Conservation (phyloP, 2,329 filamentous ascomycete genomes). For the Penicillium sp. region DNA sequence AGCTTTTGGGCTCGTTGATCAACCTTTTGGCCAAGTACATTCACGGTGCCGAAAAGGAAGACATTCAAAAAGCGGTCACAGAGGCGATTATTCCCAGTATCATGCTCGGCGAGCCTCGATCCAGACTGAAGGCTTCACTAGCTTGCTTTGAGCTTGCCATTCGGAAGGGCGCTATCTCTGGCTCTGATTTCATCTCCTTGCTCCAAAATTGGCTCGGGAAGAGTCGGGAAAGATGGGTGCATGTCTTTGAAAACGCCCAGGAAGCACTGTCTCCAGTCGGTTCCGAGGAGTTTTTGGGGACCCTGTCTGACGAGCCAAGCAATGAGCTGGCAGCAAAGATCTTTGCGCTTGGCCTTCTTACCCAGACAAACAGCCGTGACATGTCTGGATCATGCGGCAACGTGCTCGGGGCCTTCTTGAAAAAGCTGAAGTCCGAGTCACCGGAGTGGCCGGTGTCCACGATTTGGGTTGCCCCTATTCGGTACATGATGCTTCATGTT, state of each 20-base stretch:
- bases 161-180: conserved; percentile 39
- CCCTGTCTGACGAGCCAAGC: conserved; percentile 6
- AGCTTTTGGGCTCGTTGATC: conserved; percentile 45
- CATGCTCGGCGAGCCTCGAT: conserved; percentile 41
- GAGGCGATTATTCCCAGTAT: conserved; percentile 38
- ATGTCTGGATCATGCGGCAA: conserved; percentile 32
- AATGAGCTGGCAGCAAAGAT: conserved; percentile 31
- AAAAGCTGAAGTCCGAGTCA: conserved; percentile 27
- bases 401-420: conserved; percentile 31
- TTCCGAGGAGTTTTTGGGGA: conserved; percentile 12
- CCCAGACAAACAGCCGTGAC: conserved; percentile 33
- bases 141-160: conserved; percentile 40
- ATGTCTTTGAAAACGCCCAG: conserved; percentile 36
- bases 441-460: conserved; percentile 19
- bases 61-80: conserved; percentile 28
- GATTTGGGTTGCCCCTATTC: conserved; percentile 41
- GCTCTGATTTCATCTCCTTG: conserved; percentile 33
- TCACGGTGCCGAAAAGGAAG: conserved; percentile 18
- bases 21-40: conserved; percentile 35
- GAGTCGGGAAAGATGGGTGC: conserved; percentile 34
- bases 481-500: conserved; percentile 39
- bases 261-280: conserved; percentile 31
- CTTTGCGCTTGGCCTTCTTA: conserved; percentile 35
- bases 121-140: conserved; percentile 40
- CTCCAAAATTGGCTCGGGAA: conserved; percentile 37